These are phyloP conservation scores for Trichoderma sp. DNA, from an alignment of 2,329 filamentous ascomycete genomes.

Conservation along the genomic window DNA sequence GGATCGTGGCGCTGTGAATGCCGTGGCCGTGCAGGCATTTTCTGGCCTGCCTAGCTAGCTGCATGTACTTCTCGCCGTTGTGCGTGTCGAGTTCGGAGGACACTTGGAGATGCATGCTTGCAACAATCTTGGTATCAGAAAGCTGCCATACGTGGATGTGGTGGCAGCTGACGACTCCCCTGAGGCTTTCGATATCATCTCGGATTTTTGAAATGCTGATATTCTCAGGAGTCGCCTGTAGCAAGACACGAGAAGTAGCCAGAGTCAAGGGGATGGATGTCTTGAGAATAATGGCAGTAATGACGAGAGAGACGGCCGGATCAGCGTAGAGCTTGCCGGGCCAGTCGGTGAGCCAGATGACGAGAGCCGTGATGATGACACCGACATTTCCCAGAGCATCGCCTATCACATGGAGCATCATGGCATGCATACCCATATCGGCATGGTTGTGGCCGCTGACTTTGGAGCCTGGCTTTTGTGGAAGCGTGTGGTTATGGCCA, in stretches of 20 bases:
- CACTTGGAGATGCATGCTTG: slow-evolving; percentile 90
- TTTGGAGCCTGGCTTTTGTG: slow-evolving; percentile 58
- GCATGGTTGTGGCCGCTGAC: slow-evolving; percentile 74
- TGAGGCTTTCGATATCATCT: slow-evolving; percentile 81
- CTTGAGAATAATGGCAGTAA: slow-evolving; percentile 74
- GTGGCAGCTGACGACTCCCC: slow-evolving; percentile 86
- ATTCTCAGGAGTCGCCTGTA: slow-evolving; percentile 89
- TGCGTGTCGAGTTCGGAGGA: slow-evolving; percentile 84
- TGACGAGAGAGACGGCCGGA: slow-evolving; percentile 87
- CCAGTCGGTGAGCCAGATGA: slow-evolving; percentile 89
- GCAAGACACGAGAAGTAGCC: slow-evolving; percentile 80
- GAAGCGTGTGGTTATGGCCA: slow-evolving; percentile 78
- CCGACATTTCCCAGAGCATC: slow-evolving; percentile 85
- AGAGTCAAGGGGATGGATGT: slow-evolving; percentile 77
- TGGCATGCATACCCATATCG: slow-evolving; percentile 93
- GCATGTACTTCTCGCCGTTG: slow-evolving; percentile 81
- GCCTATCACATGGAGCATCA: slow-evolving; percentile 73
- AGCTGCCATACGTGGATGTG: slow-evolving; percentile 98
- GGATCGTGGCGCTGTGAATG: slow-evolving; percentile 95
- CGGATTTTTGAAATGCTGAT: slow-evolving; percentile 87
- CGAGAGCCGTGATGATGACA: slow-evolving; percentile 76
- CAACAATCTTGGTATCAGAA: slow-evolving; percentile 89
- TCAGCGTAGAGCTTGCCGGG: slow-evolving; percentile 84
- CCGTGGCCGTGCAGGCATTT: slow-evolving; percentile 92
- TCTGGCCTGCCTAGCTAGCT: slow-evolving; percentile 75